These are phyloP conservation scores for Scenedesmus sp. DNA, from an alignment of 163 green algal species.

Conservation along the genomic window DNA sequence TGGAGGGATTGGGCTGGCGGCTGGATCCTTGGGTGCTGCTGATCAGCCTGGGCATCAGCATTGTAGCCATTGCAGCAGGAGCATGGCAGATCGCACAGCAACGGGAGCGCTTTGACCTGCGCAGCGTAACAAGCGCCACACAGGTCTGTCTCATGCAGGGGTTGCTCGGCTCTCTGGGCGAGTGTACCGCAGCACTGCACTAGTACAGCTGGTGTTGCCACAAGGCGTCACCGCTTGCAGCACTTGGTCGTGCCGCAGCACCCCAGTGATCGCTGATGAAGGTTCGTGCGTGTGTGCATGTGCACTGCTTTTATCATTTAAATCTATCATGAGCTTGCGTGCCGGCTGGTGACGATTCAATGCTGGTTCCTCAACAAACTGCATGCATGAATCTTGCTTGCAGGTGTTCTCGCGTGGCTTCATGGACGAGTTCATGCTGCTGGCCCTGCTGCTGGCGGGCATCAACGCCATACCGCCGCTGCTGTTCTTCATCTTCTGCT, in stretches of 20 bases:
- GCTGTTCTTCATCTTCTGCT: conserved; percentile 55
- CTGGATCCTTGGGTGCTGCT: conserved; percentile 39
- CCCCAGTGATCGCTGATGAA: too few relatives aligned
- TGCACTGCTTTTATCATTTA: too few relatives aligned
- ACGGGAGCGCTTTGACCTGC: neutral
- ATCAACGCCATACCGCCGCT: conserved; percentile 46
- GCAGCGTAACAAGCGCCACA: neutral
- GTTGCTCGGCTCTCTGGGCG: neutral
- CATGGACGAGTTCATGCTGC: conserved; percentile 46
- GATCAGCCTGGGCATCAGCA: conserved; percentile 3
- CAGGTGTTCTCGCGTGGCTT: conserved; percentile 25
- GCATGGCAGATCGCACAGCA: conserved; percentile 13
- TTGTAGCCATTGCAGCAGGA: neutral
- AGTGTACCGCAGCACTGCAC: neutral
- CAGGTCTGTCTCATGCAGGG: neutral
- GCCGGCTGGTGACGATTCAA: neutral
- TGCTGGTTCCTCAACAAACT: neutral
- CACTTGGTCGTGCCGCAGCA: too few relatives aligned
- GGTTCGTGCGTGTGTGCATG: too few relatives aligned
- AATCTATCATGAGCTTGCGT: neutral
- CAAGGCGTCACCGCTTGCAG: too few relatives aligned
- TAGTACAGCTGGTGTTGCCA: too few relatives aligned
- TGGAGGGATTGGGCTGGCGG: neutral
- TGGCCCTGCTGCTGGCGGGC: conserved; percentile 34
- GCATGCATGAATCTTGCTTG: neutral